These are phyloP conservation scores for Penicillium sp. DNA, from an alignment of 2,329 filamentous ascomycete species.

Conservation along the genomic window DNA sequence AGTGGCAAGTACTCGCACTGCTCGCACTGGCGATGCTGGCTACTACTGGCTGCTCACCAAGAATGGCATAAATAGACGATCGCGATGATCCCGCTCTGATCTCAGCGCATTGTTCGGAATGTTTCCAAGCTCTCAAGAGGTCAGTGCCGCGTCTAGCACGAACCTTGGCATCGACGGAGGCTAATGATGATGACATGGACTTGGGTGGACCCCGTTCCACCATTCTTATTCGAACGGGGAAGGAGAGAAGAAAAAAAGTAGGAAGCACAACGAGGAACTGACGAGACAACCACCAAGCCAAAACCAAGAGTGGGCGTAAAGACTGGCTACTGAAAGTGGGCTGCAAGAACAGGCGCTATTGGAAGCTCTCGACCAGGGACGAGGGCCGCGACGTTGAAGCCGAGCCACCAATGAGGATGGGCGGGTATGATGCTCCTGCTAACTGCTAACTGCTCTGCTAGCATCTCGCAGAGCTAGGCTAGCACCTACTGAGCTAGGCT, in stretches of 20 bases:
- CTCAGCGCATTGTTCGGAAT: constrained; percentile 4
- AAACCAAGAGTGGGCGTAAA: too few relatives aligned
- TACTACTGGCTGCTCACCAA: too few relatives aligned
- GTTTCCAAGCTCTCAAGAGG: background rate
- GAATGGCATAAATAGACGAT: constrained; percentile 30
- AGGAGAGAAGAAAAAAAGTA: background rate
- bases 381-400: background rate
- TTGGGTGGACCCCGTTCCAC: background rate
- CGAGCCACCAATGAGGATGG: background rate
- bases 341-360: too few relatives aligned
- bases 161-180: constrained; percentile 10
- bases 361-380: too few relatives aligned
- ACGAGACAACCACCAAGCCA: too few relatives aligned
- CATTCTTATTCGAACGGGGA: background rate
- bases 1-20: too few relatives aligned
- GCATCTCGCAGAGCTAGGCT: too few relatives aligned
- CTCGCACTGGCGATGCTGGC: too few relatives aligned
- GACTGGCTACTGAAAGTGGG: too few relatives aligned
- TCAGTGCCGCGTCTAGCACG: constrained; percentile 4
- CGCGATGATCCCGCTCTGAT: constrained; percentile 18
- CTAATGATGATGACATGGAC: background rate
- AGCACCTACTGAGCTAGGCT: too few relatives aligned
- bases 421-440: too few relatives aligned
- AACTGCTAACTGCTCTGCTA: too few relatives aligned
- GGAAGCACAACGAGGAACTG: background rate